These are phyloP conservation scores for Prinsepia uniflora DNA, from an alignment of 306 rosid species.

Conservation along the genomic window DNA sequence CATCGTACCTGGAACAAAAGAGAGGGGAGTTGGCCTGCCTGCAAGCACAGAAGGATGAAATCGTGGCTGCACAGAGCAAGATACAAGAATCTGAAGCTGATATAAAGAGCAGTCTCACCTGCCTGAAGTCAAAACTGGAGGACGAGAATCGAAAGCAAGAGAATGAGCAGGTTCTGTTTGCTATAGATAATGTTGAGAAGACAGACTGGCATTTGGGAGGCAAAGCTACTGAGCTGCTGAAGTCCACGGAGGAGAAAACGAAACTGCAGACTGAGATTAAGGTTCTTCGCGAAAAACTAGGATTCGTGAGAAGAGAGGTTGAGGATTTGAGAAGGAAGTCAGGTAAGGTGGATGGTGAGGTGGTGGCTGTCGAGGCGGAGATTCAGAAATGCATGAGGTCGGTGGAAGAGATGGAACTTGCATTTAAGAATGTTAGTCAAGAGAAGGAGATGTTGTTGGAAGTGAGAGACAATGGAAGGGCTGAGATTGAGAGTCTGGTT, in stretches of 20 bases:
- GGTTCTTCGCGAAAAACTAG: conserved; percentile 33
- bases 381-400: conserved; percentile 27
- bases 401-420: conserved; percentile 33
- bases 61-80: conserved; percentile 43
- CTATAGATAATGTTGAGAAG: conserved; percentile 59
- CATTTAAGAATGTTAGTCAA: conserved; percentile 25
- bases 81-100: conserved; percentile 60
- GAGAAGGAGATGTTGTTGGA: conserved; percentile 46
- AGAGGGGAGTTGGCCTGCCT: conserved; percentile 47
- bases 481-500: conserved; percentile 35
- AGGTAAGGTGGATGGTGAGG: conserved; percentile 21
- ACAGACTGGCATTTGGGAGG: conserved; percentile 53
- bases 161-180: conserved; percentile 76
- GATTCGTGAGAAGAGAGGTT: conserved; percentile 26
- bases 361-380: conserved; percentile 31
- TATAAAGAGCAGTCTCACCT: conserved; percentile 37
- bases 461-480: conserved; percentile 28
- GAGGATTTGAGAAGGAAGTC: conserved; percentile 35
- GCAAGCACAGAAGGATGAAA: conserved; percentile 43
- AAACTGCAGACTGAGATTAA: conserved; percentile 44
- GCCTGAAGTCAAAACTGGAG: conserved; percentile 59
- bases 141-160: conserved; percentile 72
- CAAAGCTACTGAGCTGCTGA: conserved; percentile 46
- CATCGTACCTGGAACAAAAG: conserved; percentile 46
- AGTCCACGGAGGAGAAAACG: conserved; percentile 50